A percentile compares a stretch with the other conserved stretches of the same genome.
These are phyloP conservation scores for Colletotrichum melonis DNA, from an alignment of 2,329 filamentous ascomycete species.

Conservation along the genomic window DNA sequence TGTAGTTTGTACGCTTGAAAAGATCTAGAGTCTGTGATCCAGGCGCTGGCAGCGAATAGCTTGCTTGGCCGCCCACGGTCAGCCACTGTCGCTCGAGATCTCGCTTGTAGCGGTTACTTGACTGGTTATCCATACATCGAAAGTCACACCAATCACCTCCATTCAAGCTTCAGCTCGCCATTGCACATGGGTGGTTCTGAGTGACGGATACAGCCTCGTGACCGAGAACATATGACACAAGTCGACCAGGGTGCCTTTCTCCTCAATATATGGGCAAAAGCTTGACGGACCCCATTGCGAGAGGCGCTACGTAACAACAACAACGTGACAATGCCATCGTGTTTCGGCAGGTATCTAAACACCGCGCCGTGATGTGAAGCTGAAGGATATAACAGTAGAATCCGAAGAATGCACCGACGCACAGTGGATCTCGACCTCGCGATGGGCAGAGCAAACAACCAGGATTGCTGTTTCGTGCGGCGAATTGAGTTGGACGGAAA, in stretches of 20 bases:
- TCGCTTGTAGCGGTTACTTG: constrained; percentile 9
- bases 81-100: neutral
- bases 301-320: neutral
- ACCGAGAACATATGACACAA: constrained; percentile 10
- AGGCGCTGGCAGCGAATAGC: neutral
- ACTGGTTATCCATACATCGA: neutral
- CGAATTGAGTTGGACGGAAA: neutral
- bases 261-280: neutral
- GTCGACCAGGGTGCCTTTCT: constrained; percentile 4
- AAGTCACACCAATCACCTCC: constrained; percentile 7
- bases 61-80: neutral
- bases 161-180: neutral
- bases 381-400: neutral
- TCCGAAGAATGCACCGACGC: neutral
- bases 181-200: constrained; percentile 1
- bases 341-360: neutral
- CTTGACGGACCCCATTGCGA: neutral
- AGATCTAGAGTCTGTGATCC: constrained; percentile 8
- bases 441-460: neutral
- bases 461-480: constrained; percentile 6
- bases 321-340: neutral
- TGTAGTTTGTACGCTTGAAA: neutral
- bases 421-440: neutral
- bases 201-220: constrained; percentile 31
- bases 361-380: neutral